A percentile compares a stretch with the other conserved stretches of the same genome.
Conservation (phyloP, 2,329 filamentous ascomycete genomes). For the Bipolaris victoriae region DNA sequence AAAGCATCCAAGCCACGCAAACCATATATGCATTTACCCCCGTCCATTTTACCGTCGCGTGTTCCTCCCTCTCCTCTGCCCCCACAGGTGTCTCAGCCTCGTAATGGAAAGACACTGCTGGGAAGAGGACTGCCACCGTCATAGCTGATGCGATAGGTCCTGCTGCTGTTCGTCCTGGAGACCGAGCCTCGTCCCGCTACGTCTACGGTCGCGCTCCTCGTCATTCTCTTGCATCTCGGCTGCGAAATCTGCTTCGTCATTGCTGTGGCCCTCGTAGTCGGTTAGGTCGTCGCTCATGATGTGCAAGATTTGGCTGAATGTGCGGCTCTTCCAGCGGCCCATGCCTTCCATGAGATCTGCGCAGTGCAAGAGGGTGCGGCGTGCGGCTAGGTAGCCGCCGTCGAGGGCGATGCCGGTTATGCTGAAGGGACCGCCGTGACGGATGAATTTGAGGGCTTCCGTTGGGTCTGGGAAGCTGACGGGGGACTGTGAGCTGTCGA, state of each 20-base stretch:
- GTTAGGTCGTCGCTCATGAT: conserved; percentile 61
- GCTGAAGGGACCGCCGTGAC: conserved; percentile 56
- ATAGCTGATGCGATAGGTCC: conserved; percentile 11
- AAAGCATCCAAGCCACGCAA: no score
- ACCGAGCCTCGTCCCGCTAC: neutral
- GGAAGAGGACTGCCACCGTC: conserved; percentile 38
- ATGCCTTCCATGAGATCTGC: conserved; percentile 60
- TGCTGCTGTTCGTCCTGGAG: neutral
- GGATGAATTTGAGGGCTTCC: conserved; percentile 53
- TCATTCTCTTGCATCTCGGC: neutral
- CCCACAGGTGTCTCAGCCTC: conserved; percentile 33
- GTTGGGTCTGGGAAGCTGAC: conserved; percentile 39
- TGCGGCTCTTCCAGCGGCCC: conserved; percentile 58
- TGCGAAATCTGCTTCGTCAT: conserved; percentile 10
- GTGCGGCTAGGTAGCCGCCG: conserved; percentile 59
- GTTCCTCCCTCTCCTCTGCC: conserved; percentile 27
- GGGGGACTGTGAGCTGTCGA: conserved; percentile 35
- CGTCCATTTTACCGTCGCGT: no score
- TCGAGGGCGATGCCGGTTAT: conserved; percentile 57
- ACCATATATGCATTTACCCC: no score
- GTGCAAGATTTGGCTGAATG: conserved; percentile 59
- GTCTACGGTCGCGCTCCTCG: neutral
- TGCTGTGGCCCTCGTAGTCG: conserved; percentile 35
- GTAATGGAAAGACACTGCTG: conserved; percentile 28
- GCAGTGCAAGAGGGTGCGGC: conserved; percentile 59